Conservation (phyloP, 768 basidiomycete species). For the Hemileccinum impolitum region DNA sequence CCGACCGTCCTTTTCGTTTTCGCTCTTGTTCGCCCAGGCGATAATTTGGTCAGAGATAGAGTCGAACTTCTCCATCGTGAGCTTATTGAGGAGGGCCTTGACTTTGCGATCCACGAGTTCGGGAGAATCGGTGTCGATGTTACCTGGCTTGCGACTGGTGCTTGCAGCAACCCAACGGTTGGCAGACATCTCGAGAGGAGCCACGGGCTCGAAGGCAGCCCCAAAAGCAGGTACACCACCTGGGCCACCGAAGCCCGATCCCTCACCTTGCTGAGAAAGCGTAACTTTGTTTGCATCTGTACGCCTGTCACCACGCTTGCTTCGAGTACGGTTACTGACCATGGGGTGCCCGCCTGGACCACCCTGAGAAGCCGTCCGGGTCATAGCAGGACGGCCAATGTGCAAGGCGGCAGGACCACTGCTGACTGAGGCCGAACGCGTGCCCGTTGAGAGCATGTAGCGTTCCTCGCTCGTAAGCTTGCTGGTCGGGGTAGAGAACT, state of each 20-base stretch:
- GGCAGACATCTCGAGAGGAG: slow-evolving; percentile 70
- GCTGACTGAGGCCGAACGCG: slow-evolving; percentile 56
- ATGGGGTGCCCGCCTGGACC: slow-evolving; percentile 50
- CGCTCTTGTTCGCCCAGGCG: slow-evolving; percentile 89
- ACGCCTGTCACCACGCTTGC: slow-evolving; percentile 84
- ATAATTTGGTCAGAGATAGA: slow-evolving; percentile 95
- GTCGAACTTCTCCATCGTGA: slow-evolving; percentile 96
- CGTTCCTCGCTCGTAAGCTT: slow-evolving; percentile 74
- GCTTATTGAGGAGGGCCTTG: slow-evolving; percentile 87
- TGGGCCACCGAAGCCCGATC: slow-evolving; percentile 29
- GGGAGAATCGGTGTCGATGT: slow-evolving; percentile 61
- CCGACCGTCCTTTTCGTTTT: slow-evolving; percentile 88
- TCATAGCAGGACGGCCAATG: slow-evolving; percentile 62
- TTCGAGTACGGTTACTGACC: slow-evolving; percentile 61
- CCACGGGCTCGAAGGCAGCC: slow-evolving; percentile 58
- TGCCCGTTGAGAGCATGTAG: slow-evolving; percentile 42
- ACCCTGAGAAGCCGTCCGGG: slow-evolving; percentile 65
- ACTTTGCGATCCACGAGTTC: slow-evolving; percentile 93
- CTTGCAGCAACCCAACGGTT: slow-evolving; percentile 74
- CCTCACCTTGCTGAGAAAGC: slow-evolving; percentile 37
- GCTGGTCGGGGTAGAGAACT: slow-evolving; percentile 51
- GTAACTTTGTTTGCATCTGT: slow-evolving; percentile 48
- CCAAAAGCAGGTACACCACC: slow-evolving; percentile 31
- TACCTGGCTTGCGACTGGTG: slow-evolving; percentile 40
- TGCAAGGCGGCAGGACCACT: slow-evolving; percentile 44